Evolutionary conservation across 805 yeast species (phyloP), one percentile per base, ranked within the genome.

Genomic region (Candida pseudofarinosa): DNA sequence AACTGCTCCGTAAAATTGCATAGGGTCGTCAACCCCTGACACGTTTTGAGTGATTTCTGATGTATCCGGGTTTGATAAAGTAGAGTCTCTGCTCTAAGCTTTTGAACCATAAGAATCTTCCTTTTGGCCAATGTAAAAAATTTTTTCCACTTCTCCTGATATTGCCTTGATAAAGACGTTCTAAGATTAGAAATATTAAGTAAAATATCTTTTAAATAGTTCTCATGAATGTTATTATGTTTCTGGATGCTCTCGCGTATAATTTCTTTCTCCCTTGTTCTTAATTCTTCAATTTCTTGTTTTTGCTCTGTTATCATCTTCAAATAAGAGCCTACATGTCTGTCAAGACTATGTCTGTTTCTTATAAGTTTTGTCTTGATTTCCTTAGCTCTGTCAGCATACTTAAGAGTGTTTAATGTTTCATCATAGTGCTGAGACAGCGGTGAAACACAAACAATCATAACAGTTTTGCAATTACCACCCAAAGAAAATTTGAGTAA

Each of bases 371-470:
- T 87, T 0, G 96, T 90, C 57, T 86, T 86, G 52, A 90, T 90
- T 50, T 85, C 89, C 57, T 89, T 89, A 13, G 97, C 97, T 34
- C 97, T 69, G 58, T 88, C 81, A 0, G 97, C 97, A 61, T 90
- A 91, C 58, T 88, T 87, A 47, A 91, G 73, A 0, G 97, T 88
- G 59, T 91, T 91, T 40, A 87, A 69, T 1, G 98, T 90, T 57
- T 91, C 98, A 56, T 91, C 98, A 60, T 88, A 89, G 61, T 91
- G 97, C 35, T 71, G 74, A 23, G 86, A 78, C 45, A 89, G 85
- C 0, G 97, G 97, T 3, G 95, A 83, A 3, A 91, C 77, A 63
- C 98, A 91, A 1, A 89, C 97, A 50, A 91, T 87, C 98, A 91
- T 91, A 3, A 88, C 90, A 0, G 98, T 91, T 58, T 86, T 85